Percentiles rank a stretch among this genome's conserved stretches.
Evolutionary conservation across 371 early-diverging fungal species (phyloP).

Genomic region (Catenaria anguillulae): DNA sequence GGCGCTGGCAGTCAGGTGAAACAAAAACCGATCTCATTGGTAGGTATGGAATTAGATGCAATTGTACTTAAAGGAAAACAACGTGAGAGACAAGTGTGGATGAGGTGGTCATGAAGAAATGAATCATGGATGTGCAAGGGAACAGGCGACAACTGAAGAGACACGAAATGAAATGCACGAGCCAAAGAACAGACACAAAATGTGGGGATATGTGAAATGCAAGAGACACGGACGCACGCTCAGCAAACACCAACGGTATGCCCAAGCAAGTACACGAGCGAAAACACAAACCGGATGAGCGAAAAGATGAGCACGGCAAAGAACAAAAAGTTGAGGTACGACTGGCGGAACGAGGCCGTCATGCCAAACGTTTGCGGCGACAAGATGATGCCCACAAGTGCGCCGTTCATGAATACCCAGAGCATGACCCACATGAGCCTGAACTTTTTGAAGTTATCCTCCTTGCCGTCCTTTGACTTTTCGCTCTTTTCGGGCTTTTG

Average conservation of each 20-base stretch:
- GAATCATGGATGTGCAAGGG: no score
- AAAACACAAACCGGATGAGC: neutral
- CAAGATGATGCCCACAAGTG: conserved; percentile 41
- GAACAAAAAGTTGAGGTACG: neutral
- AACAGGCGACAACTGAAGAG: no score
- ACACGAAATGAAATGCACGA: no score
- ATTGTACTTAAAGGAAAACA: no score
- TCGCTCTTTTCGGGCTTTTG: conserved; percentile 2
- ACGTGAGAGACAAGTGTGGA: no score
- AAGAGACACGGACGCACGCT: no score
- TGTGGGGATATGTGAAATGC: no score
- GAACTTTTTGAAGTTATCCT: conserved; percentile 72
- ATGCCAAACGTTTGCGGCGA: neutral
- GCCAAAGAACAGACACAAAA: no score
- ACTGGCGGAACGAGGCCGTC: neutral
- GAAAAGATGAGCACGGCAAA: neutral
- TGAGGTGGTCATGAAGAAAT: no score
- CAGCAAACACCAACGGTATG: neutral
- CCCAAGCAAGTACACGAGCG: neutral
- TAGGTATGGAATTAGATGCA: no score
- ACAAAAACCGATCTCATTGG: no score
- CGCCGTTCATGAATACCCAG: conserved; percentile 68
- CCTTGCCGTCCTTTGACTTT: conserved; percentile 18
- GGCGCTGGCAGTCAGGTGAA: no score
- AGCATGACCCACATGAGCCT: conserved; percentile 63